Base-by-base conservation (phyloP, 495 filamentous ascomycete species). In the Aspergillus nidulans region DNA sequence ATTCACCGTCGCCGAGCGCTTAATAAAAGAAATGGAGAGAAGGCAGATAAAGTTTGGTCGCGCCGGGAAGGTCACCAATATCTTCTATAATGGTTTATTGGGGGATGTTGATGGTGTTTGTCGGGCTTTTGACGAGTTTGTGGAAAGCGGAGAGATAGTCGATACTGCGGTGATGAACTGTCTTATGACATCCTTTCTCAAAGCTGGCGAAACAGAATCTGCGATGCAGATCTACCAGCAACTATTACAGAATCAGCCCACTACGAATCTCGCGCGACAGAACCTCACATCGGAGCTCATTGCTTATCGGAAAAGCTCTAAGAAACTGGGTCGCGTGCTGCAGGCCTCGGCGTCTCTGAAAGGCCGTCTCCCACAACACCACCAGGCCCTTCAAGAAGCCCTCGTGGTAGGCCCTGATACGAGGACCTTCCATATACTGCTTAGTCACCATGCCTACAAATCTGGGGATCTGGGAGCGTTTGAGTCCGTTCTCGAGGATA, bases 121-220 rank as follows among this genome's bases (percentile, higher is more conserved):
- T 40, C 75, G 74, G 30, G 82, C 86, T 1, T 98, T 95, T 62
- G 73, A 81, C 28, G 80, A 86, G 6, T 85, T 95, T 64, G 86
- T 96, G 25, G 72, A 86, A 40, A 81, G 82, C 0, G 91, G 91
- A 30, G 88, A 96, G 63, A 82, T 96, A 15, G 85, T 98, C 26
- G 92, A 97, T 67, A 94, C 90, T 0, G 80, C 86, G 5, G 88
- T 90, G 12, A 73, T 97, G 62, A 97, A 97, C 63, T 87, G 86
- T 55, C 78, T 97, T 59, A 88, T 96, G 53, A 76, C 82, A 1
- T 85, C 91, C 2, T 79, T 97, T 20, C 72, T 97, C 36, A 77
- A 80, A 52, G 81, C 84, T 2, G 84, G 85, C 25, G 90, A 97
- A 59, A 72, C 81, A 4, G 67, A 73, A 21, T 85, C 85, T 1